Evolutionary conservation across 169 alveolate genomes (phyloP).

Genomic region (Plasmodium cynomolgi): DNA sequence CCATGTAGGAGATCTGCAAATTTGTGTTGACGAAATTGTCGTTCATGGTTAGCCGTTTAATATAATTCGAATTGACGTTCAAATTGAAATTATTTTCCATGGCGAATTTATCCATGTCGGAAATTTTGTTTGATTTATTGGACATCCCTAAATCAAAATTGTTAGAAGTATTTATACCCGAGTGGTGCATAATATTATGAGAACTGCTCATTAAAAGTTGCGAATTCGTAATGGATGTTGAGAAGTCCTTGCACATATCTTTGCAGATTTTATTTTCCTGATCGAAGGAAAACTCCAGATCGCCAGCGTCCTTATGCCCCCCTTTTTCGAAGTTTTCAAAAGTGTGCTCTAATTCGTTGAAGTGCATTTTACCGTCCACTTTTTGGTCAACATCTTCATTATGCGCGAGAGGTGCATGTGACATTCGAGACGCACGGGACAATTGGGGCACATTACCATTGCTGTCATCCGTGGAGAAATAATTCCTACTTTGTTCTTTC

Average conservation of each 20-base stretch:
- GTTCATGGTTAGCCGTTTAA: conserved; percentile 33
- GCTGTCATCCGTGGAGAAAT: neutral
- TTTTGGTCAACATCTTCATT: neutral
- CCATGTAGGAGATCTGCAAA: conserved; percentile 69
- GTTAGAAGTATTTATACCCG: conserved; percentile 5
- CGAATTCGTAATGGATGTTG: conserved; percentile 7
- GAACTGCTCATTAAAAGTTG: conserved; percentile 4
- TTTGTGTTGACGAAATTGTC: conserved; percentile 55
- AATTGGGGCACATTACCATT: neutral
- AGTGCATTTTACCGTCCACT: neutral
- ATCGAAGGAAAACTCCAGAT: conserved; percentile 10
- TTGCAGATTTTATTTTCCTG: conserved; percentile 7
- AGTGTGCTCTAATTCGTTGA: conserved; percentile 21
- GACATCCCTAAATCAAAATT: conserved; percentile 8
- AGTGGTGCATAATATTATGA: conserved; percentile 7
- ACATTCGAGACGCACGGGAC: neutral
- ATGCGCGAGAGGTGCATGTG: neutral
- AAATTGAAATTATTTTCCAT: neutral
- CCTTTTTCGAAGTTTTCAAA: neutral
- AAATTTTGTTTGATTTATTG: conserved; percentile 17
- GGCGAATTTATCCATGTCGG: conserved; percentile 5
- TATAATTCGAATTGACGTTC: conserved; percentile 26
- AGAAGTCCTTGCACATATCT: neutral
- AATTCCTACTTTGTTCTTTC: neutral
- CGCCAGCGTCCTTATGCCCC: neutral